Evolutionary conservation across 352 stramenopile species (phyloP), one percentile per base, ranked within the genome.

Genomic region (Phytophthora tentaculata): DNA sequence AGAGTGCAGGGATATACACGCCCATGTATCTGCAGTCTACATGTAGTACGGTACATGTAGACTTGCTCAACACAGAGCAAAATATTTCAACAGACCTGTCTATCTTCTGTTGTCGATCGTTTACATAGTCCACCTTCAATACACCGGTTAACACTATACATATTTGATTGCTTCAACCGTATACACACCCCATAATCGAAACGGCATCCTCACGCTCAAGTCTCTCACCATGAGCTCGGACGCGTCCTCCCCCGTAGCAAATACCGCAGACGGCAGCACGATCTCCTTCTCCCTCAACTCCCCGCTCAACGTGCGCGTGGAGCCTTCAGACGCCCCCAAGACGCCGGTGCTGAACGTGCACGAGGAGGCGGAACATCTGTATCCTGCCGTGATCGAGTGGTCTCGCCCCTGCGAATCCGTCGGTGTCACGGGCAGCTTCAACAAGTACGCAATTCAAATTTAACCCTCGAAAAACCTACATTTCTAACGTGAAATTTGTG

Each of bases 381-480:
- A 79, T 73, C 84, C 84, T 23, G 84, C 75, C 48, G 61, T 83
- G 37, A 77, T 92, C 37, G 81, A 90, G 61, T 92, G 83, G 83
- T 64, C 71, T 35, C 81, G 85, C 45, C 68, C 69, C 2, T 88
- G 79, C 50, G 59, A 74, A 47, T 79, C 80, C 9, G 79, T 95
- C 24, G 80, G 76, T 28, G 85, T 95, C 72, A 91, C 87, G 0
- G 87, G 87, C 45, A 88, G 80, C 28, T 95, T 95, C 62, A 95
- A 93, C 74, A 92, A 89, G 86, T 95, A 61, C 51, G 79, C 63
- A 43, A 4, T 9, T 13, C 9, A 54, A 51, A n/a, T 61, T 50
- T 7, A 29, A 23, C 0, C 5, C 0, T 24, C 9, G 28, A 35
- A 26, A 16, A 17, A 19, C 28, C 28, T 23, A 17, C 17, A 28